These are phyloP conservation scores for Melaleuca quinquenervia DNA, from an alignment of 345 rosid species.

Conservation along the genomic window DNA sequence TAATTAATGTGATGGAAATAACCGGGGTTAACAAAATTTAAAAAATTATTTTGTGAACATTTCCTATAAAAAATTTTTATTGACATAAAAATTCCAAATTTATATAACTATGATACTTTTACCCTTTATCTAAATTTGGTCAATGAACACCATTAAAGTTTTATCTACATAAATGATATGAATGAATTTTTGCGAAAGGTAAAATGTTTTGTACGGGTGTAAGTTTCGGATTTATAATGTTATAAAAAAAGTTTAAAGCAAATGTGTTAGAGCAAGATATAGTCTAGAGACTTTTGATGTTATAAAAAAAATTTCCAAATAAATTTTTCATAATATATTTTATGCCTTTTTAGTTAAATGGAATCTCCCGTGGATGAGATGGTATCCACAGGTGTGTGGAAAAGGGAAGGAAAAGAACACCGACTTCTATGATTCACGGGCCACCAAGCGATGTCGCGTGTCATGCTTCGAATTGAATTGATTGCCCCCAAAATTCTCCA, in stretches of 20 bases:
- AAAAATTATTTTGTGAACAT: too few species aligned
- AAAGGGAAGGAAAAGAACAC: not conserved
- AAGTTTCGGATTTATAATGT: accelerated
- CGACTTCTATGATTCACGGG: not conserved
- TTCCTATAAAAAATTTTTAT: not conserved
- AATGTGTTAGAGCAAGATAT: not conserved
- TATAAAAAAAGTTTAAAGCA: too few species aligned
- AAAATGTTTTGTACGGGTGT: accelerated
- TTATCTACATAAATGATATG: accelerated
- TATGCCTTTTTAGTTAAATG: not conserved
- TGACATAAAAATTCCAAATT: too few species aligned
- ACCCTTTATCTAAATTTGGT: accelerated
- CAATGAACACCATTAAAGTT: not conserved
- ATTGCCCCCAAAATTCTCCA: not conserved
- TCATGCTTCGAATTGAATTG: not conserved
- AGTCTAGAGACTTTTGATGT: not conserved
- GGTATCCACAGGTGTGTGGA: not conserved
- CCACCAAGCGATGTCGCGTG: not conserved
- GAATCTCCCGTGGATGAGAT: not conserved
- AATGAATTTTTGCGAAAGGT: accelerated
- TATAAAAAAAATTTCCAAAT: too few species aligned
- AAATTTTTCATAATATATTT: too few species aligned
- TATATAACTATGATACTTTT: accelerated
- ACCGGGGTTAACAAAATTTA: not conserved
- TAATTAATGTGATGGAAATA: not conserved